Evolutionary conservation across 768 basidiomycete species (phyloP).

Genomic region (Trametes cinnabarina): DNA sequence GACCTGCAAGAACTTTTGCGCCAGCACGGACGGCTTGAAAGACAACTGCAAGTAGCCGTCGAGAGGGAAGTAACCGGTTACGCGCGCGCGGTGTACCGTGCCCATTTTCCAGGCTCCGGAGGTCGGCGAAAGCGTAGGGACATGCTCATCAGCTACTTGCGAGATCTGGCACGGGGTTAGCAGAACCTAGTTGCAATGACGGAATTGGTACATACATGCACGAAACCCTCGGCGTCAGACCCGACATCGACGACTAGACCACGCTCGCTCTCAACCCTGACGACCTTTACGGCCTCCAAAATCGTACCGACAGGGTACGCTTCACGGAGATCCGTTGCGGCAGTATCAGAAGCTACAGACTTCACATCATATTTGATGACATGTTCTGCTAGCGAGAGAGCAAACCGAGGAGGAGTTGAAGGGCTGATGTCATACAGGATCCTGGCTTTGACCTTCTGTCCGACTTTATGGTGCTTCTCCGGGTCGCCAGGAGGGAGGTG

Average conservation of each 20-base stretch:
- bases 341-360: conserved; percentile 21
- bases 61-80: conserved; percentile 79
- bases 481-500: conserved; percentile 57
- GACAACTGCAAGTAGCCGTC: conserved; percentile 91
- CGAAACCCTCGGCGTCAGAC: conserved; percentile 70
- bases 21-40: conserved; percentile 75
- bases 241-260: conserved; percentile 73
- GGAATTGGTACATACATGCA: conserved; percentile 62
- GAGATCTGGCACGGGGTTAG: conserved; percentile 66
- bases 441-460: conserved; percentile 78
- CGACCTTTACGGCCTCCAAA: conserved; percentile 71
- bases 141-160: conserved; percentile 86
- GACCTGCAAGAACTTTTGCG: conserved; percentile 83
- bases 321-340: conserved; percentile 41
- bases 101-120: conserved; percentile 80
- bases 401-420: conserved; percentile 75
- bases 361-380: conserved; percentile 55
- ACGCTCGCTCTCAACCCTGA: conserved; percentile 74
- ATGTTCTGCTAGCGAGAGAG: conserved; percentile 74
- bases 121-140: conserved; percentile 67
- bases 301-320: conserved; percentile 73
- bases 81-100: conserved; percentile 79
- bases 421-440: conserved; percentile 76
- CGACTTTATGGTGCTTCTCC: conserved; percentile 52
- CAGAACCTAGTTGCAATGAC: neutral